These are phyloP conservation scores for Datisca glomerata DNA, from an alignment of 306 rosid genomes.

Conservation along the genomic window DNA sequence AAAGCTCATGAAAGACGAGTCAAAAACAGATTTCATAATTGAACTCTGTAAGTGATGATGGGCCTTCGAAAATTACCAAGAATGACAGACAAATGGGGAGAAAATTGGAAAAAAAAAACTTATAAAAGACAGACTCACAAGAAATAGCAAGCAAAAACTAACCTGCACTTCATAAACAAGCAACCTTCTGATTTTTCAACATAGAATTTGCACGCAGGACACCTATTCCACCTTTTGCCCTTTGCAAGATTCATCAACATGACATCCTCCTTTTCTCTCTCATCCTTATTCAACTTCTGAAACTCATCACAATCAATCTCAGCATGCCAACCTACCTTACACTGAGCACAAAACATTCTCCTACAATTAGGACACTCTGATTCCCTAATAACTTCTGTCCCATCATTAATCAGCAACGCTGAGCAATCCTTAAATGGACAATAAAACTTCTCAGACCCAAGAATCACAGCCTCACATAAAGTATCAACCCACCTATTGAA, in stretches of 20 bases:
- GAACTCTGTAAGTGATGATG: no score
- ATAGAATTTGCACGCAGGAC: conserved; percentile 31
- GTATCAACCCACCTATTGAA: conserved; percentile 49
- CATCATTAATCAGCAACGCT: conserved; percentile 33
- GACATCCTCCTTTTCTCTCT: conserved; percentile 28
- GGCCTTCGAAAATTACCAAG: no score
- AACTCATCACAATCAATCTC: conserved; percentile 33
- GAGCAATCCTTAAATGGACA: conserved; percentile 54
- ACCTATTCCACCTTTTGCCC: conserved; percentile 34
- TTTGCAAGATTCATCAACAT: conserved; percentile 35
- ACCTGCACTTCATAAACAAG: conserved; percentile 9
- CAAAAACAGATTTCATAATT: no score
- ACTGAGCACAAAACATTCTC: conserved; percentile 51
- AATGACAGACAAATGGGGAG: no score
- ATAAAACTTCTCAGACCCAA: conserved; percentile 26
- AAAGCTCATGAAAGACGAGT: no score
- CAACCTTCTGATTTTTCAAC: conserved; percentile 31
- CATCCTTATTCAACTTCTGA: conserved; percentile 11
- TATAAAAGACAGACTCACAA: not conserved
- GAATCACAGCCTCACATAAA: conserved; percentile 28
- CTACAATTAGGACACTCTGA: conserved; percentile 43
- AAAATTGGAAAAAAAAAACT: not conserved
- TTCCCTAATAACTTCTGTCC: conserved; percentile 18
- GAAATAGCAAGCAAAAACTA: conserved; percentile 1
- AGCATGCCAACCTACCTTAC: conserved; percentile 47